Evolutionary conservation across 192 early-diverging fungal species (phyloP).

Genomic region (Backusella macrospora): DNA sequence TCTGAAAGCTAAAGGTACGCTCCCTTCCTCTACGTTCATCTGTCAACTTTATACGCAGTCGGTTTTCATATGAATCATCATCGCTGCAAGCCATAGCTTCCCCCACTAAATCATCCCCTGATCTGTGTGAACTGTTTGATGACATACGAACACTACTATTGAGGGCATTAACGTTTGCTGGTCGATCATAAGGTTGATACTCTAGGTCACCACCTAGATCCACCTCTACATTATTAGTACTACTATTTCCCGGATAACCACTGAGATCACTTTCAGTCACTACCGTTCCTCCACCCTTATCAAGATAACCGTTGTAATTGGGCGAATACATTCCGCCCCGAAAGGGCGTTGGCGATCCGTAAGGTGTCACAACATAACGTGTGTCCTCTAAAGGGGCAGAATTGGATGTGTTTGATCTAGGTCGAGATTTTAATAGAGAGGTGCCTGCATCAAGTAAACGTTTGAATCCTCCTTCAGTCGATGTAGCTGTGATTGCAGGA

Average conservation of each 20-base stretch:
- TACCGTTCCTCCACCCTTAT: constrained; percentile 38
- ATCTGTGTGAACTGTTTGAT: neutral
- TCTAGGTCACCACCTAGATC: constrained; percentile 37
- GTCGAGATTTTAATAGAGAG: constrained; percentile 34
- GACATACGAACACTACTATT: neutral
- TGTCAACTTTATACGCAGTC: constrained; percentile 40
- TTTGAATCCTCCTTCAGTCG: constrained; percentile 22
- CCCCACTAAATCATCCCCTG: neutral
- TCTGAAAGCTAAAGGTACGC: constrained; percentile 40
- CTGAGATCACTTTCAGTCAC: constrained; percentile 33
- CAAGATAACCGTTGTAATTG: neutral
- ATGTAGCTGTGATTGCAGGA: constrained; percentile 1
- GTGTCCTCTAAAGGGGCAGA: constrained; percentile 22
- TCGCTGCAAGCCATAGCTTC: constrained; percentile 41
- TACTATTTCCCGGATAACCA: constrained; percentile 50
- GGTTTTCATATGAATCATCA: constrained; percentile 45
- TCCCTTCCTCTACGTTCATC: constrained; percentile 58
- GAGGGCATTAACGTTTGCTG: neutral
- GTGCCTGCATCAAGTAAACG: constrained; percentile 37
- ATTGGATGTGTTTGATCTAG: constrained; percentile 34
- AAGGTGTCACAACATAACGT: neutral
- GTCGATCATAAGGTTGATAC: constrained; percentile 28
- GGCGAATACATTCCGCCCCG: neutral
- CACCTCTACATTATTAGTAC: constrained; percentile 38
- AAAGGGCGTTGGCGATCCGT: neutral